These are phyloP conservation scores for Daedalea quercina DNA, from an alignment of 768 basidiomycete species.

Conservation along the genomic window DNA sequence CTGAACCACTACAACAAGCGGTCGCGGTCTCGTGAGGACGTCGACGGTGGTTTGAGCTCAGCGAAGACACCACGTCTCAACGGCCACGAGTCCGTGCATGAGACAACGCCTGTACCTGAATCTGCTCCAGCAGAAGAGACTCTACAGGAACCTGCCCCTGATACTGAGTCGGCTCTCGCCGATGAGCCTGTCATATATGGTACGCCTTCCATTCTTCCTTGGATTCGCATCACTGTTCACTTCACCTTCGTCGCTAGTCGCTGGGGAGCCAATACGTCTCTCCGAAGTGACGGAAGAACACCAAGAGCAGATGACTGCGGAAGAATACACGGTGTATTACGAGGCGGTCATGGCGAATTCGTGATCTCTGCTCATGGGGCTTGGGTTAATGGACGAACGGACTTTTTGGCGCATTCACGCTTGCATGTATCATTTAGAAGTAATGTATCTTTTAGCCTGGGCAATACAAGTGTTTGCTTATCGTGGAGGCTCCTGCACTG, in stretches of 20 bases:
- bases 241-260: slow-evolving; percentile 43
- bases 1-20: slow-evolving; percentile 71
- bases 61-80: slow-evolving; percentile 17
- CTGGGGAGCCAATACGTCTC: slow-evolving; percentile 65
- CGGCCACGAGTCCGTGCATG: slow-evolving; percentile 10
- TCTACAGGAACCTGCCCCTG: background rate
- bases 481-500: background rate
- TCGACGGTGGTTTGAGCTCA: slow-evolving; percentile 14
- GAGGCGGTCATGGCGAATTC: slow-evolving; percentile 34
- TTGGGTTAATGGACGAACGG: background rate
- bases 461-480: background rate
- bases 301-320: slow-evolving; percentile 88
- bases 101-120: slow-evolving; percentile 4
- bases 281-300: slow-evolving; percentile 87
- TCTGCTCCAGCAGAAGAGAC: background rate
- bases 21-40: slow-evolving; percentile 53
- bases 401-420: background rate
- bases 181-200: slow-evolving; percentile 70
- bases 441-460: background rate
- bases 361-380: background rate
- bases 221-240: background rate
- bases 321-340: slow-evolving; percentile 83
- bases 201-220: slow-evolving; percentile 23
- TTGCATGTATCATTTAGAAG: background rate
- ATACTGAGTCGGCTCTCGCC: slow-evolving; percentile 7